Base-by-base conservation (phyloP, 1,284 basidiomycete genomes). In the Ustilago tritici region DNA sequence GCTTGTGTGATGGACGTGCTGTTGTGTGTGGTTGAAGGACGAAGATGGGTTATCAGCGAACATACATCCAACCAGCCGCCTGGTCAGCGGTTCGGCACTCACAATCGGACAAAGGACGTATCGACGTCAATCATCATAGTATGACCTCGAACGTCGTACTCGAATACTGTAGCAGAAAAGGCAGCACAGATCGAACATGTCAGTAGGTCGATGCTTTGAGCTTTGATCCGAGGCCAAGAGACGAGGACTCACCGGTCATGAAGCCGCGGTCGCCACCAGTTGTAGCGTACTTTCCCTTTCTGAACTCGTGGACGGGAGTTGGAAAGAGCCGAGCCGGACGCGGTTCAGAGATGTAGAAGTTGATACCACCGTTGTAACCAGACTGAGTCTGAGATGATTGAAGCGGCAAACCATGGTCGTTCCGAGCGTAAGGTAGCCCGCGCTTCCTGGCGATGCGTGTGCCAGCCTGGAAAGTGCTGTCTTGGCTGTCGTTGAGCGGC, bases 91-190 rank as follows among this genome's bases (percentile, higher is more conserved):
- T 19, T 10, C 10, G 4, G 34, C 23, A 61, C 74, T 76, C 36
- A 76, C 72, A 80, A 78, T 49, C 71, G 68, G 4, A 80, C 65
- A 19, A 68, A 76, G 11, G 76, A 79, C 0, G 68, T 80, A 58
- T 80, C 79, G 49, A 62, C 58, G 53, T 80, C 76, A 50, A 80
- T 78, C 79, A 80, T 78, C 67, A 80, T 76, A 1, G 68, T 76
- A 32, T 68, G 61, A 9, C 77, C 76, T 5, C 73, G 56, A 2
- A 76, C 66, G 4, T 76, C 65, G 55, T 80, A 80, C 40, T 80
- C 79, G 41, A 62, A 80, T 4, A 80, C 79, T 78, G 58, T 31
- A n/a, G 40, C 17, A 49, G 5, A 41, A 17, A 38, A 14, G 35
- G 3, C 38, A 32, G 41, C 52, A 31, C 9, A 14, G 7, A n/a